These are phyloP conservation scores for Fusarium metavorans DNA, from an alignment of 2,329 filamentous ascomycete genomes.

Conservation along the genomic window DNA sequence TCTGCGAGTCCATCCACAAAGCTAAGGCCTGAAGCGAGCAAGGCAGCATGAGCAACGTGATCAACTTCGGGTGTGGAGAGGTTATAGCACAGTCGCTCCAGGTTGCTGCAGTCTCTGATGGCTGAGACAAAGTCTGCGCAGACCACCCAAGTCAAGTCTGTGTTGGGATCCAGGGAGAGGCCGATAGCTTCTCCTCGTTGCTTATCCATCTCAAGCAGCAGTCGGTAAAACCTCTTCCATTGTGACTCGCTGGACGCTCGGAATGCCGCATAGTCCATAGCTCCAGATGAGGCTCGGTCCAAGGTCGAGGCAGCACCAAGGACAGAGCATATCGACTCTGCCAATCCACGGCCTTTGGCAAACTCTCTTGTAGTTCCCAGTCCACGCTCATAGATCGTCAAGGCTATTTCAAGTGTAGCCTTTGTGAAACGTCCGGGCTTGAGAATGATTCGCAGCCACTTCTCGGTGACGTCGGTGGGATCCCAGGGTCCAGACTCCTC, in stretches of 20 bases:
- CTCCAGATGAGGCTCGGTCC: slow-evolving; percentile 69
- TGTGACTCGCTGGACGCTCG: slow-evolving; percentile 80
- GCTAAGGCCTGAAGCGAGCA: slow-evolving; percentile 76
- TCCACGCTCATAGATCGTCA: slow-evolving; percentile 83
- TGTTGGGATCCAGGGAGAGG: slow-evolving; percentile 77
- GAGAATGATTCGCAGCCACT: slow-evolving; percentile 88
- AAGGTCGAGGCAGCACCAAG: slow-evolving; percentile 77
- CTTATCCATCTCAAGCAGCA: slow-evolving; percentile 87
- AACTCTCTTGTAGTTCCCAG: slow-evolving; percentile 53
- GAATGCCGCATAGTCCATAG: slow-evolving; percentile 82
- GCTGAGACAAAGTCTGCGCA: slow-evolving; percentile 85
- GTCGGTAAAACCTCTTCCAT: slow-evolving; percentile 90
- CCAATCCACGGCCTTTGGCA: slow-evolving; percentile 68
- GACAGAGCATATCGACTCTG: slow-evolving; percentile 80
- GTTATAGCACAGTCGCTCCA: slow-evolving; percentile 84
- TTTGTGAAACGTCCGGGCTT: slow-evolving; percentile 85
- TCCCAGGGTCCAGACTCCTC: slow-evolving; percentile 73
- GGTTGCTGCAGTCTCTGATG: slow-evolving; percentile 80
- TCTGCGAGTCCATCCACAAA: slow-evolving; percentile 80
- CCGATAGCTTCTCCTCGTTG: slow-evolving; percentile 85
- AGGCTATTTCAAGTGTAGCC: slow-evolving; percentile 83
- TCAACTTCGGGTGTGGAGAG: slow-evolving; percentile 63
- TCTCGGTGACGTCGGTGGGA: slow-evolving; percentile 78
- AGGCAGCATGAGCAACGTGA: slow-evolving; percentile 66
- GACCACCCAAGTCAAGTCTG: slow-evolving; percentile 84